These are phyloP conservation scores for Scheffersomyces amazonensis DNA, from an alignment of 805 yeast genomes.

Conservation along the genomic window DNA sequence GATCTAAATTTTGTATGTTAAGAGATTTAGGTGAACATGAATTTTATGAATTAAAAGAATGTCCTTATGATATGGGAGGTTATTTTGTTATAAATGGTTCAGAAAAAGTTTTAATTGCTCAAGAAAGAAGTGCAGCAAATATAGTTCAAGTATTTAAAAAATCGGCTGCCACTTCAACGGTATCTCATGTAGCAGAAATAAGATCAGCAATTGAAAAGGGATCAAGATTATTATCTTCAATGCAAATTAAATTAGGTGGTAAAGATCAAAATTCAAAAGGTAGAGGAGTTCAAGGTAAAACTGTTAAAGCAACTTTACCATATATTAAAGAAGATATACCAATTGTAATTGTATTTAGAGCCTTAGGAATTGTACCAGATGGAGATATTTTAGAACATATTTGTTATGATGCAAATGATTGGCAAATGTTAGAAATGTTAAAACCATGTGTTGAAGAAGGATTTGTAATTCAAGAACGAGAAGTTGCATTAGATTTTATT, in stretches of 20 bases:
- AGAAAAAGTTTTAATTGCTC: constrained; percentile 97
- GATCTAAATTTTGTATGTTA: constrained; percentile 93
- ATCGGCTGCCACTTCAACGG: constrained; percentile 88
- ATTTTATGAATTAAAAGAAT: constrained; percentile 91
- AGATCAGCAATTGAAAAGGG: constrained; percentile 97
- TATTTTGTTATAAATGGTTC: constrained; percentile 98
- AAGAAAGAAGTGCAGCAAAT: constrained; percentile 97
- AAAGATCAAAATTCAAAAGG: constrained; percentile 52
- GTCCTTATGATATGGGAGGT: constrained; percentile 99
- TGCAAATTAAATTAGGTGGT: constrained; percentile 90
- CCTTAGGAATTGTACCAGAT: constrained; percentile 97
- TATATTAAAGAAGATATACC: constrained; percentile 97
- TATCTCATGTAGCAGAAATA: constrained; percentile 94
- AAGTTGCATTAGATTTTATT: constrained; percentile 94
- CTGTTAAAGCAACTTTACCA: constrained; percentile 94
- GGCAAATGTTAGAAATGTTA: constrained; percentile 99
- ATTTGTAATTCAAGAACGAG: constrained; percentile 95
- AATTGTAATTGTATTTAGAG: constrained; percentile 94
- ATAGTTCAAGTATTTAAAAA: constrained; percentile 98
- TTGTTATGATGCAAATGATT: constrained; percentile 95
- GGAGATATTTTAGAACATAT: constrained; percentile 98
- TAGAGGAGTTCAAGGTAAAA: constrained; percentile 65
- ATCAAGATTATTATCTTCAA: constrained; percentile 86
- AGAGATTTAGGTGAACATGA: constrained; percentile 89
- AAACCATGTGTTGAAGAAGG: constrained; percentile 99